phyloP scores from a whole-genome alignment of 2,329 filamentous ascomycete species.

The Helotiales sp. region DNA sequence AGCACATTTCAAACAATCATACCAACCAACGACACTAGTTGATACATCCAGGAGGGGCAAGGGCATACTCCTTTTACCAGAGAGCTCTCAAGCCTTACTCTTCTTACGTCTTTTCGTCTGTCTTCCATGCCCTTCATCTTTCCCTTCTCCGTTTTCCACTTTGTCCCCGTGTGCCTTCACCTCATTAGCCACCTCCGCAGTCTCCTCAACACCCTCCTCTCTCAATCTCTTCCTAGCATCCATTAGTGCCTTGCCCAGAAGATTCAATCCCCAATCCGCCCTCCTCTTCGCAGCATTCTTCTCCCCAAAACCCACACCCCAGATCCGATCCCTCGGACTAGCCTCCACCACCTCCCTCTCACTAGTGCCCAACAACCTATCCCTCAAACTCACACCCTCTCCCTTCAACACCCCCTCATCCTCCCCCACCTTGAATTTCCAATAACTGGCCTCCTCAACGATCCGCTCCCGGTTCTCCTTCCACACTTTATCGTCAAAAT shows the following conservation, averaged over 20 bases:
- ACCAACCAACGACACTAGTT: no score
- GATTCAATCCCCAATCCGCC: slow-evolving; percentile 64
- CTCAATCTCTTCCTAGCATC: slow-evolving; percentile 58
- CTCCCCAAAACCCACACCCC: slow-evolving; percentile 67
- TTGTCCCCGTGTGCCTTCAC: neutral
- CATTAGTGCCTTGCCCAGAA: slow-evolving; percentile 67
- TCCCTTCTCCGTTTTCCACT: neutral
- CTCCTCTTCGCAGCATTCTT: slow-evolving; percentile 54
- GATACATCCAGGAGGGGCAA: no score
- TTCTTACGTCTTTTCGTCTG: neutral
- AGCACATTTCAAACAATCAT: no score
- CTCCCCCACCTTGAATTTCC: slow-evolving; percentile 58
- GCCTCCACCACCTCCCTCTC: slow-evolving; percentile 67
- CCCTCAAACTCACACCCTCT: slow-evolving; percentile 45
- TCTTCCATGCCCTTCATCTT: no score
- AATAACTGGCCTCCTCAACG: slow-evolving; percentile 60
- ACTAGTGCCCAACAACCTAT: slow-evolving; percentile 60
- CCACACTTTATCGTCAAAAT: slow-evolving; percentile 60
- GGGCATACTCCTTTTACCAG: neutral
- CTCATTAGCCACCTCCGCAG: neutral
- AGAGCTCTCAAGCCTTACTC: neutral
- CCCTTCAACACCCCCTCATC: slow-evolving; percentile 41
- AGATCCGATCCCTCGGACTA: slow-evolving; percentile 63
- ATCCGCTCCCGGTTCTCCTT: slow-evolving; percentile 55
- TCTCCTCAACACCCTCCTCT: neutral